Evolutionary conservation across 805 yeast species (phyloP), one percentile per base, ranked within the genome.

Genomic region (Starmerella floris): DNA sequence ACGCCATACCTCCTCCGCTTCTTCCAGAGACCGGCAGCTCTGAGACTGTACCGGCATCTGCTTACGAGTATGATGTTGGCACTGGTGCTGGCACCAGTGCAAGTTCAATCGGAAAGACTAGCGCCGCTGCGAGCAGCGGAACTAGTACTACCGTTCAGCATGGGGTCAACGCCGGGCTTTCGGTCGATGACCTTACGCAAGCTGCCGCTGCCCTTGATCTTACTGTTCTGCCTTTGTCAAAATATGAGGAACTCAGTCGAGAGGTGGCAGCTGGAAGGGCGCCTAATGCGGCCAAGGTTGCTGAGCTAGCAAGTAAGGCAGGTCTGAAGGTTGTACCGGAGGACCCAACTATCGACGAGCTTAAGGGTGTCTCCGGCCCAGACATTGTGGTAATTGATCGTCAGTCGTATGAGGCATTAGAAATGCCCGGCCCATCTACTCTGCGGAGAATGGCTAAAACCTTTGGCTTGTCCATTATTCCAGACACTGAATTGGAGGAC

Each of bases 241-340:
- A 33, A 5, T 35, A 42, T 19, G 50, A 35, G 17, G 40, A 40
- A 19, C 41, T 27, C 5, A 50, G 49, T 2, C 46, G 54, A 4
- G 35, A 31, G 9, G 43, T 51, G n/a, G 25, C 36, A 9, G 30
- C 16, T 8, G 62, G 57, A 6, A 39, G 37, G 25, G 46, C 40
- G 1, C 44, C 62, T 4, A 40, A 64, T n/a, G 60, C 66, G 2
- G 58, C 57, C 10, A 46, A 58, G 2, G 65, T 62, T 16, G 46
- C 42, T 5, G 38, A 39, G 6, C 32, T 45, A 4, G 56, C 55
- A 4, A 23, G 37, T 3, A 5, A 15, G 11, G 43, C 44, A 5
- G 51, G 51, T 15, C 34, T 44, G 16, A 44, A 41, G 16, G 42
- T 49, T 6, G 35, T 46, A 3, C 50, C 50, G 11, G 31, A 40